These are phyloP conservation scores for Quercus alba DNA, from an alignment of 306 rosid genomes.

Conservation along the genomic window DNA sequence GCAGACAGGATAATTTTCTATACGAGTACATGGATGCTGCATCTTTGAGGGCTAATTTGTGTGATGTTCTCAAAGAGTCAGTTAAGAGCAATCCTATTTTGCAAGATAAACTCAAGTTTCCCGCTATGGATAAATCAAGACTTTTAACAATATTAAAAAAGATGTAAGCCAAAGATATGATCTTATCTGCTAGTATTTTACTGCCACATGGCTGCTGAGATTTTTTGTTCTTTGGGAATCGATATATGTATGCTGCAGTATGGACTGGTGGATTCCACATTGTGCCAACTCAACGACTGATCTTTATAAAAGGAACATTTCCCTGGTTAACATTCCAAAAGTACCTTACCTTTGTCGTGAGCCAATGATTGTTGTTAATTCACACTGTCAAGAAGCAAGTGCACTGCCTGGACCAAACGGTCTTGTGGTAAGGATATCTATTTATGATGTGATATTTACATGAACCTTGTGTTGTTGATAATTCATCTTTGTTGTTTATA, in stretches of 20 bases:
- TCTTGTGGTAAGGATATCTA: constrained; percentile 1
- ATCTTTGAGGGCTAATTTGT: neutral
- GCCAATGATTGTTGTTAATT: neutral
- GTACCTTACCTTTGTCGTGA: neutral
- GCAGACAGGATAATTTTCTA: neutral
- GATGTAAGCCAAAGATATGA: constrained; percentile 7
- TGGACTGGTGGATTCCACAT: constrained; percentile 25
- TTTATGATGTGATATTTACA: neutral
- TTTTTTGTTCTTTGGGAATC: neutral
- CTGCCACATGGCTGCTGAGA: neutral
- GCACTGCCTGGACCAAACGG: neutral
- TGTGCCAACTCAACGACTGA: neutral
- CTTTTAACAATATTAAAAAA: constrained; percentile 21
- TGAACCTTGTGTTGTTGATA: neutral
- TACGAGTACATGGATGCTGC: neutral
- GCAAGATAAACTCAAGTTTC: constrained; percentile 21
- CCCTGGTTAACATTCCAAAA: constrained; percentile 6
- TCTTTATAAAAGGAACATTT: neutral
- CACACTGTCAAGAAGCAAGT: neutral
- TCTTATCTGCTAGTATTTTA: neutral
- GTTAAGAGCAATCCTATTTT: constrained; percentile 11
- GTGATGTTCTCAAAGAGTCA: constrained; percentile 3
- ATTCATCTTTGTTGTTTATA: neutral
- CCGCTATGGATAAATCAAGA: constrained; percentile 15
- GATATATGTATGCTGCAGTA: neutral